phyloP scores from a whole-genome alignment of 192 early-diverging fungal species.

The Coemansia sp. region DNA sequence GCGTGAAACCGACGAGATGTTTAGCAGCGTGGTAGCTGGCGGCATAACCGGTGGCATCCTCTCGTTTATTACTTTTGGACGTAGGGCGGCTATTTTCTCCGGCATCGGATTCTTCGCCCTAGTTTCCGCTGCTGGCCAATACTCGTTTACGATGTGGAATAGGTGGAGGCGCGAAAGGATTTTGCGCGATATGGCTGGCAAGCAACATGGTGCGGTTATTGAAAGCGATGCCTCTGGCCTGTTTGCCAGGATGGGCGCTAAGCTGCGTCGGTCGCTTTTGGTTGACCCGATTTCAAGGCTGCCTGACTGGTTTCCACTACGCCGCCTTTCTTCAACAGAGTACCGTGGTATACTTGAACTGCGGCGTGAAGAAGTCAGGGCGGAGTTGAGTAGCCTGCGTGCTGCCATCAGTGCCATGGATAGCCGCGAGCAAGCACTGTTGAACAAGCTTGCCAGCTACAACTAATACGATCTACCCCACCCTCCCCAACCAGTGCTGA shows the following conservation, averaged over 20 bases:
- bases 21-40: slow-evolving; percentile 65
- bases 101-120: slow-evolving; percentile 62
- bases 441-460: neutral
- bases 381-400: slow-evolving; percentile 23
- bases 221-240: neutral
- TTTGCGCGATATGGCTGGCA: slow-evolving; percentile 29
- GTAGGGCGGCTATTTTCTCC: slow-evolving; percentile 55
- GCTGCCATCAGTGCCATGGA: slow-evolving; percentile 26
- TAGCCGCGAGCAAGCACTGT: slow-evolving; percentile 22
- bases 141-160: slow-evolving; percentile 44
- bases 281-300: slow-evolving; percentile 52
- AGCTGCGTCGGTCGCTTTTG: slow-evolving; percentile 17
- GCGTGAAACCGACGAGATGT: slow-evolving; percentile 61
- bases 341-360: slow-evolving; percentile 60
- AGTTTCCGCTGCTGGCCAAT: slow-evolving; percentile 57
- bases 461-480: neutral
- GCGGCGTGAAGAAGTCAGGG: slow-evolving; percentile 21
- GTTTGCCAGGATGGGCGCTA: slow-evolving; percentile 16
- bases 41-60: slow-evolving; percentile 62
- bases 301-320: slow-evolving; percentile 65
- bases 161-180: slow-evolving; percentile 61
- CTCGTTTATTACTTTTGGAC: slow-evolving; percentile 57
- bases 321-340: slow-evolving; percentile 62
- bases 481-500: neutral
- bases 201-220: neutral